Evolutionary conservation across 495 filamentous ascomycete species (phyloP).

Genomic region (Penicillium mononematosum): DNA sequence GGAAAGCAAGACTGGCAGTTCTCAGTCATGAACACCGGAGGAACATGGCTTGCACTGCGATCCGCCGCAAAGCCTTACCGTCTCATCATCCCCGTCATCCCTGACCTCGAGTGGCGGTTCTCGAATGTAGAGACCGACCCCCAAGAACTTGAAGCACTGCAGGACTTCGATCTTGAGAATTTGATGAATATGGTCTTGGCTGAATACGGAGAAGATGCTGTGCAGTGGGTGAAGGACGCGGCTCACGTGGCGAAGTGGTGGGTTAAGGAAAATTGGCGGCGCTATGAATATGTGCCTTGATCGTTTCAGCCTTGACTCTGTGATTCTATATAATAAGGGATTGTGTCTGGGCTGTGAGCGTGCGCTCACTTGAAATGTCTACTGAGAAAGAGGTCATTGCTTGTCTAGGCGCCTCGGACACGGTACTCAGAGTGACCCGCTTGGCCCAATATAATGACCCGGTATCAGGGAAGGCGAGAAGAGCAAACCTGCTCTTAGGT

Average conservation of each 20-base stretch:
- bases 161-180: constrained; percentile 28
- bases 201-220: constrained; percentile 32
- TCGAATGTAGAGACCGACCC: constrained; percentile 38
- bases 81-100: constrained; percentile 39
- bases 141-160: constrained; percentile 28
- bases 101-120: constrained; percentile 39
- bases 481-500: too few relatives aligned
- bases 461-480: too few relatives aligned
- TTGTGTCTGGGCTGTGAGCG: neutral
- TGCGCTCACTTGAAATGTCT: neutral
- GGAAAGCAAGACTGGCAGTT: constrained; percentile 39
- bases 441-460: neutral
- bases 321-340: neutral
- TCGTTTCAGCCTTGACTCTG: neutral
- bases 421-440: neutral
- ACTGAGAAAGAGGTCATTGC: neutral
- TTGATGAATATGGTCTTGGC: constrained; percentile 25
- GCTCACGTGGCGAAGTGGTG: constrained; percentile 39
- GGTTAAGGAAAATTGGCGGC: constrained; percentile 36
- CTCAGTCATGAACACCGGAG: constrained; percentile 45
- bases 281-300: constrained; percentile 32
- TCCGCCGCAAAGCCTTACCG: constrained; percentile 33
- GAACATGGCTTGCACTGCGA: constrained; percentile 34
- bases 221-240: constrained; percentile 40
- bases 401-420: neutral